Evolutionary conservation across 169 alveolate genomes (phyloP), one percentile per base, ranked within the genome.

Genomic region (Babesia gibsoni): DNA sequence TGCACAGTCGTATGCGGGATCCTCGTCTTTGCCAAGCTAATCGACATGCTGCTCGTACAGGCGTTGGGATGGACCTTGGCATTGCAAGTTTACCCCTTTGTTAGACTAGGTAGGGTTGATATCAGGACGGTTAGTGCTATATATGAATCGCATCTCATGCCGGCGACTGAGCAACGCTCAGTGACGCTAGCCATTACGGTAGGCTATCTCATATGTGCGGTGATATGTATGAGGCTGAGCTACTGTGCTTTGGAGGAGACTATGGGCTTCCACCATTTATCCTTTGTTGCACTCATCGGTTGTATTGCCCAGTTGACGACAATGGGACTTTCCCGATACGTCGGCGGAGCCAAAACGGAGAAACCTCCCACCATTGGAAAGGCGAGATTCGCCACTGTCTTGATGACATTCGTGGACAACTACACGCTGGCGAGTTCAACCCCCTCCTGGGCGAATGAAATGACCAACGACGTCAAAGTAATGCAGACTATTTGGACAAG

Each of bases 381-480:
- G 49, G 73, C 2, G 58, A 57, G 77, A 41, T 80, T 32, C 58
- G 56, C 39, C 56, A 82, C 20, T 33, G 27, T 77, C 18, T 12
- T 77, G 33, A 33, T 66, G 68, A 79, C 80, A 49, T 87, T 87
- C 49, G 84, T 87, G 53, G 90, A 87, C 41, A 83, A 85, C 49
- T 87, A 78, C 61, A 84, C 82, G 35, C 56, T 87, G 45, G 89
- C 87, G 33, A 73, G 89, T 52, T 61, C 68, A 35, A 73, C 82
- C n/a, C 92, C 92, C 27, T 82, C 90, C 7, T 87, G 92, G 92
- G 92, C 89, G 33, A 87, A 87, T 65, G 92, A 87, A 58, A 82
- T 87, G 81, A 87, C 86, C 4, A 75, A 61, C 50, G 87, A 87
- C 30, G 92, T 87, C 29, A 87, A 87, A 61, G 87, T 79, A 45